phyloP scores from a whole-genome alignment of 2,329 filamentous ascomycete genomes.

The Fusarium dimerum region DNA sequence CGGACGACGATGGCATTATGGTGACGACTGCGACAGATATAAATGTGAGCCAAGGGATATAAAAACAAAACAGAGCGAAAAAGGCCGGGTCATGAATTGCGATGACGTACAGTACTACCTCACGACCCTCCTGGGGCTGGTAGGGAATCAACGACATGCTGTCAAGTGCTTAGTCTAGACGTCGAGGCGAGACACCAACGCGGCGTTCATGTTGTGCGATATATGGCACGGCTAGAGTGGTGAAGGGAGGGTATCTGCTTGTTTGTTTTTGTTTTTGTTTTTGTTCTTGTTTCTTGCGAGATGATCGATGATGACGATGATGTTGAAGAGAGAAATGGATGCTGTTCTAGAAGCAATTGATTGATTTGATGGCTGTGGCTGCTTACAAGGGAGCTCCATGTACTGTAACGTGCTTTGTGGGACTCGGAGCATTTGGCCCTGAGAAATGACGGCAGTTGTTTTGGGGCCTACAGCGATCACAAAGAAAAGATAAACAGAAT shows the following conservation, averaged over 20 bases:
- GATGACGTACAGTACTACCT: constrained; percentile 74
- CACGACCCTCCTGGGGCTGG: constrained; percentile 69
- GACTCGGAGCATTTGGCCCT: not conserved
- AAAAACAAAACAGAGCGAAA: not conserved
- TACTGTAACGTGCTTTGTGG: constrained; percentile 5
- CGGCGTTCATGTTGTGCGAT: constrained; percentile 23
- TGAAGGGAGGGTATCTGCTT: not conserved
- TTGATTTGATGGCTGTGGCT: constrained; percentile 10
- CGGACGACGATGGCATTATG: constrained; percentile 90
- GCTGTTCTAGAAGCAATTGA: not conserved
- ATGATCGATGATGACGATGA: constrained; percentile 1
- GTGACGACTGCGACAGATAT: constrained; percentile 66
- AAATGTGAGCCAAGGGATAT: constrained; percentile 6
- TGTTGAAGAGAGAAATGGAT: constrained; percentile 7
- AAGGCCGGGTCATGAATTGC: not conserved
- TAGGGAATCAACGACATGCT: constrained; percentile 75
- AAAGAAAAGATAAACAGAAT: too few relatives aligned
- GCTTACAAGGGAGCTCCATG: constrained; percentile 10
- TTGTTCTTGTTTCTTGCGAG: constrained; percentile 1
- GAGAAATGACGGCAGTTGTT: too few relatives aligned
- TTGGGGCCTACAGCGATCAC: too few relatives aligned
- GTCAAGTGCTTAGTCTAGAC: constrained; percentile 9
- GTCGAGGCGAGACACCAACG: constrained; percentile 21
- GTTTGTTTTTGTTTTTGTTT: not conserved
- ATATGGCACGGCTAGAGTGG: constrained; percentile 7